Evolutionary conservation across 2,329 filamentous ascomycete genomes (phyloP).

Genomic region (Juglanconis sp.): DNA sequence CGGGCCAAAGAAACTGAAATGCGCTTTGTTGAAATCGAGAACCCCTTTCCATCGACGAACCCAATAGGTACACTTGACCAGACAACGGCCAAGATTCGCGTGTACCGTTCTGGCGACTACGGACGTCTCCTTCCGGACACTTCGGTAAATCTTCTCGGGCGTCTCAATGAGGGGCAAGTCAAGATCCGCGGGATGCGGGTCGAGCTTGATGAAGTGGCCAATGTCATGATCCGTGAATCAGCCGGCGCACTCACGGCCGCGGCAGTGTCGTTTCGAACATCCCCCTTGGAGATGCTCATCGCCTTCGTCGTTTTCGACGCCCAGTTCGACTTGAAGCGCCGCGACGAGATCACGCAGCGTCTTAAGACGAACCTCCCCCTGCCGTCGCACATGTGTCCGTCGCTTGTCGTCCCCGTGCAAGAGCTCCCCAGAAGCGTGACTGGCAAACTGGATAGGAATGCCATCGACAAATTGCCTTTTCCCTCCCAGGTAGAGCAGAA

Average conservation of each 20-base stretch:
- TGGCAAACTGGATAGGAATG: constrained; percentile 31
- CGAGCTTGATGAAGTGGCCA: constrained; percentile 33
- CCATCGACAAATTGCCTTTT: constrained; percentile 24
- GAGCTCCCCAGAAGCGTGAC: constrained; percentile 27
- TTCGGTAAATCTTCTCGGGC: constrained; percentile 32
- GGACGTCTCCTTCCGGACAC: constrained; percentile 33
- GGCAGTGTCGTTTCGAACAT: not conserved
- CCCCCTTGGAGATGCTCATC: not conserved
- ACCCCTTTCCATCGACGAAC: not conserved
- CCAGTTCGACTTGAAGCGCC: not conserved
- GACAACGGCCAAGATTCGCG: constrained; percentile 9
- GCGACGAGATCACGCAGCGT: constrained; percentile 11
- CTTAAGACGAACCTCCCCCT: constrained; percentile 20
- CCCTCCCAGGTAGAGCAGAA: constrained; percentile 7
- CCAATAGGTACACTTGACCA: too few relatives aligned
- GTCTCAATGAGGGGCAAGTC: constrained; percentile 39
- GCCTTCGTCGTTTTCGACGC: constrained; percentile 4
- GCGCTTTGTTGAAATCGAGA: not conserved
- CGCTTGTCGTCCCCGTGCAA: constrained; percentile 24
- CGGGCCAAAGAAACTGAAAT: constrained; percentile 20
- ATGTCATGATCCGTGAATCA: not conserved
- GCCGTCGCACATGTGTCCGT: constrained; percentile 34
- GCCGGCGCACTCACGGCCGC: not conserved
- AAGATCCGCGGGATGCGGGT: constrained; percentile 34
- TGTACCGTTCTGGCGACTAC: constrained; percentile 40